Conservation (phyloP, 768 basidiomycete genomes). For the Vararia minispora region DNA sequence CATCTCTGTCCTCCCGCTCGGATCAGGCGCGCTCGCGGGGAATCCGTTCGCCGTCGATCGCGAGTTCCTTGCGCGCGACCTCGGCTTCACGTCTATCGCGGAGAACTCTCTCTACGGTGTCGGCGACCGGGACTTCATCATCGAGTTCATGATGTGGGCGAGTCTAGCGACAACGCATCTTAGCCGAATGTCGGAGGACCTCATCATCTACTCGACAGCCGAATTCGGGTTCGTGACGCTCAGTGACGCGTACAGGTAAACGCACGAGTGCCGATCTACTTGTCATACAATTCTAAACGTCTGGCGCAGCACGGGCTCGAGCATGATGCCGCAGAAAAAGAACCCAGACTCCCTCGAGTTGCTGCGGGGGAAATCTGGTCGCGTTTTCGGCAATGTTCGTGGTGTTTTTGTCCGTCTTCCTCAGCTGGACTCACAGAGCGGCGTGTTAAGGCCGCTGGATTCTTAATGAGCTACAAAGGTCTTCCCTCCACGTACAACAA, state of each 20-base stretch:
- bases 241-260: conserved; percentile 91
- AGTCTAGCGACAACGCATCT: conserved; percentile 89
- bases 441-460: conserved; percentile 94
- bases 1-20: conserved; percentile 87
- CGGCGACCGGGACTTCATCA: conserved; percentile 93
- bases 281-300: conserved; percentile 3
- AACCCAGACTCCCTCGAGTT: conserved; percentile 96
- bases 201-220: conserved; percentile 93
- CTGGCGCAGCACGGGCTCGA: conserved; percentile 77
- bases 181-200: conserved; percentile 90
- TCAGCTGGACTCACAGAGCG: not conserved
- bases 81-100: conserved; percentile 79
- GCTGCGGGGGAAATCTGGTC: conserved; percentile 88
- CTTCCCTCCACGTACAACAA: conserved; percentile 99
- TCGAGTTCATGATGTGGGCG: conserved; percentile 96
- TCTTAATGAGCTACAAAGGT: conserved; percentile 95
- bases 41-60: conserved; percentile 94
- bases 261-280: not conserved
- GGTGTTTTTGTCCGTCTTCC: not conserved
- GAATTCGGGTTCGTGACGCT: conserved; percentile 97
- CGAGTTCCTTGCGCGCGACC: conserved; percentile 82
- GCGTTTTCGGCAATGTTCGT: conserved; percentile 83
- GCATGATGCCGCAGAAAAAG: conserved; percentile 99
- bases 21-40: conserved; percentile 90
- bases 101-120: conserved; percentile 98